Evolutionary conservation across 2,329 filamentous ascomycete species (phyloP), one percentile per base, ranked within the genome.

Genomic region (Teratosphaeriaceae sp.): DNA sequence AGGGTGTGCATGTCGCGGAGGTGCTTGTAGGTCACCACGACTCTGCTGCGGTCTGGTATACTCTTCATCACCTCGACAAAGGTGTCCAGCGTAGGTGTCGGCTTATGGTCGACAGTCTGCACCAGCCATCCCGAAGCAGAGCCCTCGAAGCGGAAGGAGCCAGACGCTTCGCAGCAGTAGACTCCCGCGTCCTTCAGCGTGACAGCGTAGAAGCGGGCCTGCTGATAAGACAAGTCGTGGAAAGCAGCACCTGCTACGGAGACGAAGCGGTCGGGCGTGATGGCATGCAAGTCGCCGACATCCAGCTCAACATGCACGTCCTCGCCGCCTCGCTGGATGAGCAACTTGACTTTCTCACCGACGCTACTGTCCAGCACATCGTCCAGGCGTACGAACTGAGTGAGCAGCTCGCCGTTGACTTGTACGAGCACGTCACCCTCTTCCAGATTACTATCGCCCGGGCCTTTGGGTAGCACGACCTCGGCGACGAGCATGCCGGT

Each of bases 401-500:
- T 96, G 33, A 98, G 76, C 38, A 97, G 78, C 65, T 96, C 85
- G 45, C 82, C 88, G 60, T 98, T 97, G 53, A 97, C 86, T 65
- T 94, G 88, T 57, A 97, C 73, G 50, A 98, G 70, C 19, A 98
- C 84, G 64, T 98, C 92, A 35, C 92, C 92, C 65, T 98, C 92
- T 63, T 95, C 84, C 20, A 98, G 78, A 65, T 94, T 90, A 43
- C 75, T 73, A 59, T 94, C 79, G 1, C 85, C 92, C 19, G 92
- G 94, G 0, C 92, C 94, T 55, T 89, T 80, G 0, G 92, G 90
- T 7, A 98, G 76, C 12, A 97, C 82, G 47, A 96, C 94, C 68
- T 98, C 94, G 16, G 89, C 90, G 11, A 96, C 90, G 21, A 98
- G 78, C 87, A 98, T 89, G 59, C 92, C 94, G 19, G 88, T 97